A percentile compares a stretch with the other conserved stretches of the same genome.
These are phyloP conservation scores for Fusarium chaquense DNA, from an alignment of 2,329 filamentous ascomycete species.

Conservation along the genomic window DNA sequence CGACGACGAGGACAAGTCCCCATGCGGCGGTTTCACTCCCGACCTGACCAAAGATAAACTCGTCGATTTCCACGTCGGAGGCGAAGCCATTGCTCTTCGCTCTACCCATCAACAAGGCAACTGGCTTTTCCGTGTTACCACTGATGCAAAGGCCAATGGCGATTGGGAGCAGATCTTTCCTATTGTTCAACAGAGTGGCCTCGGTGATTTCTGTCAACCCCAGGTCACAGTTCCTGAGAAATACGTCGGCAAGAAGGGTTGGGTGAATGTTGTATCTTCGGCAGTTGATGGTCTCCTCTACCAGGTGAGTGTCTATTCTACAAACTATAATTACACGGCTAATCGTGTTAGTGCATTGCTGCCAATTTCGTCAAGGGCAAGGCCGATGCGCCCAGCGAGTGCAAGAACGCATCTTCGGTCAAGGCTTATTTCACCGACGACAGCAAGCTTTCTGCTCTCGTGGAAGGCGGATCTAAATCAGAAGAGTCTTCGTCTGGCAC, in stretches of 20 bases:
- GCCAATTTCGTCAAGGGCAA: conserved; percentile 66
- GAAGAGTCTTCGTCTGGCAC: conserved; percentile 27
- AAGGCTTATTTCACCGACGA: conserved; percentile 51
- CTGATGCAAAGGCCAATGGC: conserved; percentile 59
- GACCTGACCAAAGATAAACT: conserved; percentile 61
- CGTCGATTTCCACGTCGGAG: conserved; percentile 68
- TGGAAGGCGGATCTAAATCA: conserved; percentile 37
- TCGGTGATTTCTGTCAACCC: conserved; percentile 67
- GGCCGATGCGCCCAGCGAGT: conserved; percentile 49
- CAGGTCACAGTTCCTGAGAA: conserved; percentile 60
- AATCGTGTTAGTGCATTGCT: conserved; percentile 60
- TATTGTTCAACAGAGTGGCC: conserved; percentile 65
- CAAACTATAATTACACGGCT: not conserved
- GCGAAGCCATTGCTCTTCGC: conserved; percentile 63
- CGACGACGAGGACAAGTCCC: conserved; percentile 58
- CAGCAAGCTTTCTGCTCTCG: conserved; percentile 51
- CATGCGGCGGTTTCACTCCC: conserved; percentile 67
- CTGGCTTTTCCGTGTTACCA: conserved; percentile 70
- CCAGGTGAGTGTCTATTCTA: conserved; percentile 58
- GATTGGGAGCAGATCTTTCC: conserved; percentile 69
- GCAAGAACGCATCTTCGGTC: conserved; percentile 54
- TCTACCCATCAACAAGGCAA: conserved; percentile 65
- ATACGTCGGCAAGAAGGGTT: conserved; percentile 67
- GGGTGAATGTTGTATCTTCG: conserved; percentile 64
- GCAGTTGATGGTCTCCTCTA: conserved; percentile 68